phyloP scores from a whole-genome alignment of 2,329 filamentous ascomycete species.

The Zymoseptoria tritici region DNA sequence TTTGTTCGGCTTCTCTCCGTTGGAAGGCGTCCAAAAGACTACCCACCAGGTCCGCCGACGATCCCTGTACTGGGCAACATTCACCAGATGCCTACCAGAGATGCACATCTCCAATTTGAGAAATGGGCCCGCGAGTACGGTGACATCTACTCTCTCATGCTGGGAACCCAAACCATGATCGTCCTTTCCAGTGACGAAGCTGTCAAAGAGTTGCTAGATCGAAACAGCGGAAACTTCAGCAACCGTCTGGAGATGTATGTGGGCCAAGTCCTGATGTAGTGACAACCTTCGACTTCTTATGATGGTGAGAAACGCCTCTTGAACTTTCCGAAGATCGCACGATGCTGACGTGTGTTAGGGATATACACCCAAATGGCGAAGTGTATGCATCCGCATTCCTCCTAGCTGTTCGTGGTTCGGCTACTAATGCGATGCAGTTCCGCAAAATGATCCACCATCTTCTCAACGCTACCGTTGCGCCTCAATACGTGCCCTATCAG shows the following conservation, averaged over 20 bases:
- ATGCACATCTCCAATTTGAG: slow-evolving; percentile 42
- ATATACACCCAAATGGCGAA: slow-evolving; percentile 13
- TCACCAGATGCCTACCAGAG: slow-evolving; percentile 35
- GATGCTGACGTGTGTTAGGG: not conserved
- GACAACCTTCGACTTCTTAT: slow-evolving; percentile 16
- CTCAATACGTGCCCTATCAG: slow-evolving; percentile 48
- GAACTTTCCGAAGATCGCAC: not conserved
- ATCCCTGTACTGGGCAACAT: slow-evolving; percentile 23
- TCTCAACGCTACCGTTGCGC: slow-evolving; percentile 41
- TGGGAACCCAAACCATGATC: slow-evolving; percentile 42
- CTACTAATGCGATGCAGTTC: slow-evolving; percentile 3
- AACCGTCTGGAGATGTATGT: slow-evolving; percentile 18
- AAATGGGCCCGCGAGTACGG: slow-evolving; percentile 48
- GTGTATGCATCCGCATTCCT: not conserved
- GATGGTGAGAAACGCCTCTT: slow-evolving; percentile 11
- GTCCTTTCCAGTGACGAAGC: slow-evolving; percentile 40
- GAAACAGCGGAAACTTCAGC: slow-evolving; percentile 18
- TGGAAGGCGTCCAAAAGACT: slow-evolving; percentile 17
- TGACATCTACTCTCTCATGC: slow-evolving; percentile 44
- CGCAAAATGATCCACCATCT: slow-evolving; percentile 39
- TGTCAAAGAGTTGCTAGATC: slow-evolving; percentile 38
- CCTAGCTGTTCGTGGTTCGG: not conserved
- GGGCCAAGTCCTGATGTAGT: slow-evolving; percentile 10
- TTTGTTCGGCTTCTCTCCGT: slow-evolving; percentile 12
- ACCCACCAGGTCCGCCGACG: slow-evolving; percentile 23